Percentiles rank a stretch among this genome's conserved stretches.
Evolutionary conservation across 371 early-diverging fungal species (phyloP).

Genomic region (Mortierella sp.): DNA sequence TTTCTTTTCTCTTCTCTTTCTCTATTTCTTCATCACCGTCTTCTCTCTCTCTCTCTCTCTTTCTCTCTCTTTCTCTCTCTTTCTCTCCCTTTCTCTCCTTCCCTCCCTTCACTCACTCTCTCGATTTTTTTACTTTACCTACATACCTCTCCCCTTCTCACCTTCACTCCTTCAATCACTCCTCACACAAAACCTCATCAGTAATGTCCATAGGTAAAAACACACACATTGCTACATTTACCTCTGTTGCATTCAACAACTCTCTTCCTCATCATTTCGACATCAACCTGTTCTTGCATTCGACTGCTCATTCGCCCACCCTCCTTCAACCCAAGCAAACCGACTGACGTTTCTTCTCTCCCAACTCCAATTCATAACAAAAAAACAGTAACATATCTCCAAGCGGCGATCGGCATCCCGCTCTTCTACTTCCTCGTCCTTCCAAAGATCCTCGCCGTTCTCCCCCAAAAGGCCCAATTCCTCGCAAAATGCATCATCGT

Average conservation of each 20-base stretch:
- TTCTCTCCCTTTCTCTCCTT: slow-evolving; percentile 19
- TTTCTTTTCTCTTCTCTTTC: not conserved
- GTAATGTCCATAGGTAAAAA: slow-evolving; percentile 21
- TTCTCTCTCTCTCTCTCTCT: not conserved
- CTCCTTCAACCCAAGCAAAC: not conserved
- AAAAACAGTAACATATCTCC: slow-evolving; percentile 4
- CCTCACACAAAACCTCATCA: not conserved
- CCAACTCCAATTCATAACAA: too few species aligned
- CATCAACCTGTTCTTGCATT: not conserved
- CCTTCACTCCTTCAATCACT: not conserved
- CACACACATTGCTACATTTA: not conserved
- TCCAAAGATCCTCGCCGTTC: slow-evolving; percentile 32
- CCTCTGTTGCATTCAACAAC: not conserved
- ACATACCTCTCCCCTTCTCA: not conserved
- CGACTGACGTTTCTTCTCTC: not conserved
- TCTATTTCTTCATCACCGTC: not conserved
- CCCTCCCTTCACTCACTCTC: not conserved
- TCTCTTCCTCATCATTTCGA: not conserved
- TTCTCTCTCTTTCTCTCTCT: slow-evolving; percentile 47
- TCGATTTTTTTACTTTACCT: not conserved
- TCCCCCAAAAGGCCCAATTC: slow-evolving; percentile 50
- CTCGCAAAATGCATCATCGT: slow-evolving; percentile 38
- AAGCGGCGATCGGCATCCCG: slow-evolving; percentile 22
- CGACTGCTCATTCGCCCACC: not conserved
- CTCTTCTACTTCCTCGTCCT: slow-evolving; percentile 27